Evolutionary conservation across 805 yeast genomes (phyloP).

Genomic region (Starmerella riodocensis): DNA sequence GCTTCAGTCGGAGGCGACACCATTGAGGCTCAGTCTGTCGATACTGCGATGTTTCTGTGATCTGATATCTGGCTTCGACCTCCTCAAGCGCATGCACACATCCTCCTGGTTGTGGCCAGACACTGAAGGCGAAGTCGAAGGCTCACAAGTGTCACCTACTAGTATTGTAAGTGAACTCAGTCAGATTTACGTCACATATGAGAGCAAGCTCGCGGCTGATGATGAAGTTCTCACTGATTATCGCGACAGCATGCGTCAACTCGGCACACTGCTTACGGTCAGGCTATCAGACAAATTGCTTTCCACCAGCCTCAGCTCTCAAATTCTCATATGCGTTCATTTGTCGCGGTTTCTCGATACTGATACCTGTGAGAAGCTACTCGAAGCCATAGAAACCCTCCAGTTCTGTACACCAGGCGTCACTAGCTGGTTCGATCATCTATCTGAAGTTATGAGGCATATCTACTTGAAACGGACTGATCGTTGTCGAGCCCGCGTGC

Average conservation of each 20-base stretch:
- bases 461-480: constrained; percentile 29
- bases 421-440: constrained; percentile 39
- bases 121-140: neutral
- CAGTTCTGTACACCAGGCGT: constrained; percentile 42
- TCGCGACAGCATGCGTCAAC: neutral
- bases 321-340: constrained; percentile 19
- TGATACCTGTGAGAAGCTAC: constrained; percentile 32
- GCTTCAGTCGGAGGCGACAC: constrained; percentile 5
- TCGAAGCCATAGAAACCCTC: constrained; percentile 37
- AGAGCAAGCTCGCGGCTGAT: neutral
- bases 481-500: constrained; percentile 22
- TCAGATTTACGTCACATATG: neutral
- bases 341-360: constrained; percentile 29
- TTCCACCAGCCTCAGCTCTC: constrained; percentile 2
- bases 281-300: constrained; percentile 5
- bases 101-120: constrained; percentile 5
- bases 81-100: constrained; percentile 1
- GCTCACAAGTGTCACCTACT: neutral
- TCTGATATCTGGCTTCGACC: constrained; percentile 2
- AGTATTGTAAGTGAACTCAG: neutral
- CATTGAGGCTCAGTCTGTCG: constrained; percentile 7
- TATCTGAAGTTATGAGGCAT: constrained; percentile 33
- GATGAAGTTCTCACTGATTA: neutral
- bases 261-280: constrained; percentile 1
- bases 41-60: constrained; percentile 8